Percentiles rank a stretch among this genome's conserved stretches.
Evolutionary conservation across 1,139 yeast genomes (phyloP).

Genomic region (Saccharomyces hybrid): DNA sequence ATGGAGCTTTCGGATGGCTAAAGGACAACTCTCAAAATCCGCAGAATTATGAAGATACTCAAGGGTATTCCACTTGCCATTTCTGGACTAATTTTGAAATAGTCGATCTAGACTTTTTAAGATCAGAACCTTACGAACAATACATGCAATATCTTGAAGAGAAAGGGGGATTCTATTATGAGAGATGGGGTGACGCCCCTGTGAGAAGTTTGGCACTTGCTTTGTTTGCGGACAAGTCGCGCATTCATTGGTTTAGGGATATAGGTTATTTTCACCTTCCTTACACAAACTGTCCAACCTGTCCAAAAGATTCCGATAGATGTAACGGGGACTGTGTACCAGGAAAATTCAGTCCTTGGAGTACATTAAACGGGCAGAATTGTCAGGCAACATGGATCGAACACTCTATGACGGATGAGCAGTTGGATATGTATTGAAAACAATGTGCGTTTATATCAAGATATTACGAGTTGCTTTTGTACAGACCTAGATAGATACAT

Average conservation of each 20-base stretch:
- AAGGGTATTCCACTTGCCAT: conserved; percentile 75
- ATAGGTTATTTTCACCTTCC: conserved; percentile 85
- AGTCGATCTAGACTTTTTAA: conserved; percentile 70
- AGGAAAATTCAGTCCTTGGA: conserved; percentile 42
- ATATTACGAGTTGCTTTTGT: no score
- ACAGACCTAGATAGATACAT: no score
- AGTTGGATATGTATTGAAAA: conserved; percentile 25
- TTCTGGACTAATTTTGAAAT: conserved; percentile 96
- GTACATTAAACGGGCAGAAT: conserved; percentile 39
- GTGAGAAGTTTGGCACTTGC: conserved; percentile 78
- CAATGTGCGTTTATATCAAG: background rate
- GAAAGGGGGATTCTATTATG: conserved; percentile 81
- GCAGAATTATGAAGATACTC: conserved; percentile 29
- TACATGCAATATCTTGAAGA: conserved; percentile 63
- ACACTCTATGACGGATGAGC: conserved; percentile 42
- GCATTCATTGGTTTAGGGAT: conserved; percentile 84
- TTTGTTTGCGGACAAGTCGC: conserved; percentile 55
- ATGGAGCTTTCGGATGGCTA: conserved; percentile 70
- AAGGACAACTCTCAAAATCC: conserved; percentile 50
- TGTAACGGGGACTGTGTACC: conserved; percentile 38
- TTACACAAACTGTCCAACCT: conserved; percentile 72
- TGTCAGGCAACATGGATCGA: conserved; percentile 72
- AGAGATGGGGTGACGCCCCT: conserved; percentile 98
- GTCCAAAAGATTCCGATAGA: conserved; percentile 29
- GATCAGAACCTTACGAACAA: conserved; percentile 60